Evolutionary conservation across 192 early-diverging fungal genomes (phyloP).

Genomic region (Ambispora gerdemannii): DNA sequence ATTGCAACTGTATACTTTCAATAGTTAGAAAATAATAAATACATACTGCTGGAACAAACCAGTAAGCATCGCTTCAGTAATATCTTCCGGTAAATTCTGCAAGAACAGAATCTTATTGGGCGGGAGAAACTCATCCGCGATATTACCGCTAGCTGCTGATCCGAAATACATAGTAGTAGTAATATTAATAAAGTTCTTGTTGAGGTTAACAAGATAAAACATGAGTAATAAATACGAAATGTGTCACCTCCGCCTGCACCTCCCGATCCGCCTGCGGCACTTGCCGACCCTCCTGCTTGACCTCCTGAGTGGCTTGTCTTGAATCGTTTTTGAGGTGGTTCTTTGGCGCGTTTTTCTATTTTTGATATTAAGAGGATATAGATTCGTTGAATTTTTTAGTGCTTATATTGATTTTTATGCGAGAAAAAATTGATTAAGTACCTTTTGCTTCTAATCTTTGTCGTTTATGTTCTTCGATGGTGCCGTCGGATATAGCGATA

Average conservation of each 20-base stretch:
- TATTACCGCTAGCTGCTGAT: slow-evolving; percentile 34
- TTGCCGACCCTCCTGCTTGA: not conserved
- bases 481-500: slow-evolving; percentile 65
- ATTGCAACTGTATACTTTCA: slow-evolving; percentile 1
- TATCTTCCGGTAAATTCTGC: slow-evolving; percentile 76
- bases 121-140: slow-evolving; percentile 73
- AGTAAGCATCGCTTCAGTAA: slow-evolving; percentile 58
- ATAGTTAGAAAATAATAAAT: not conserved
- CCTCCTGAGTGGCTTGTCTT: not conserved
- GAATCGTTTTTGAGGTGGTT: slow-evolving; percentile 26
- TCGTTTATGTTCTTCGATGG: slow-evolving; percentile 62
- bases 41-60: slow-evolving; percentile 74
- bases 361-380: not conserved
- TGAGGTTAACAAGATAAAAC: not conserved
- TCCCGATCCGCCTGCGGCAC: slow-evolving; percentile 20
- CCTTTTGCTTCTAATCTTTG: slow-evolving; percentile 62
- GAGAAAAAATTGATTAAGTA: slow-evolving; percentile 27
- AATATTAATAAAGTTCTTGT: slow-evolving; percentile 1
- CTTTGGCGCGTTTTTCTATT: slow-evolving; percentile 31
- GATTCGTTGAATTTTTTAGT: not conserved
- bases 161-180: slow-evolving; percentile 23
- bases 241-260: too few relatives aligned
- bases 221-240: too few relatives aligned
- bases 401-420: not conserved
- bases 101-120: slow-evolving; percentile 95